phyloP scores from a whole-genome alignment of 148 eudicot species.

The Vaccinium myrtillus region DNA sequence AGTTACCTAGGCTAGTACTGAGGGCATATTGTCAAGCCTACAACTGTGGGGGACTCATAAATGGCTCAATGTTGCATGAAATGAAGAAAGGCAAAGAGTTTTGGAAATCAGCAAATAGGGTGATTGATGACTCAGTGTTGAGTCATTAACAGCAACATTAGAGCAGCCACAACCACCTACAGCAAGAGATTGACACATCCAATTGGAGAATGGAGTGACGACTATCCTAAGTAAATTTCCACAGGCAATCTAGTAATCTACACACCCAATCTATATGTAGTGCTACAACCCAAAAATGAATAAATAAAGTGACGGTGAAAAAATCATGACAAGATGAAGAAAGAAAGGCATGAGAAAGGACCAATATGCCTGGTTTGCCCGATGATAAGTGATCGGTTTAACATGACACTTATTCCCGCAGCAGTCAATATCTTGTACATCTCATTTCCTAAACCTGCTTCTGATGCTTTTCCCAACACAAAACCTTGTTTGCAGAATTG shows the following conservation, averaged over 20 bases:
- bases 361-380: constrained; percentile 99
- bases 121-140: not conserved
- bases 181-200: constrained; percentile 1
- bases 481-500: constrained; percentile 76
- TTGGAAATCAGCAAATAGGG: not conserved
- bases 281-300: not conserved
- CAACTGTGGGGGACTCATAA: not conserved
- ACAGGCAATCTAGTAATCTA: not conserved
- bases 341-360: constrained; percentile 71
- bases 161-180: not conserved
- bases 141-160: not conserved
- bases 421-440: constrained; percentile 85
- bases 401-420: constrained; percentile 78
- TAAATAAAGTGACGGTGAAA: not conserved
- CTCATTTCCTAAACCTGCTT: constrained; percentile 93
- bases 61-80: not conserved
- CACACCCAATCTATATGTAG: not conserved
- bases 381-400: constrained; percentile 84
- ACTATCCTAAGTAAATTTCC: not conserved
- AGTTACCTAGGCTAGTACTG: not conserved
- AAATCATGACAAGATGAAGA: not conserved
- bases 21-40: not conserved
- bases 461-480: constrained; percentile 85
- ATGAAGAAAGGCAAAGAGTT: not conserved
- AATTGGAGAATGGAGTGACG: not conserved